A percentile compares a stretch with the other conserved stretches of the same genome.
These are phyloP conservation scores for Paecilomyces niveus DNA, from an alignment of 2,329 filamentous ascomycete species.

Conservation along the genomic window DNA sequence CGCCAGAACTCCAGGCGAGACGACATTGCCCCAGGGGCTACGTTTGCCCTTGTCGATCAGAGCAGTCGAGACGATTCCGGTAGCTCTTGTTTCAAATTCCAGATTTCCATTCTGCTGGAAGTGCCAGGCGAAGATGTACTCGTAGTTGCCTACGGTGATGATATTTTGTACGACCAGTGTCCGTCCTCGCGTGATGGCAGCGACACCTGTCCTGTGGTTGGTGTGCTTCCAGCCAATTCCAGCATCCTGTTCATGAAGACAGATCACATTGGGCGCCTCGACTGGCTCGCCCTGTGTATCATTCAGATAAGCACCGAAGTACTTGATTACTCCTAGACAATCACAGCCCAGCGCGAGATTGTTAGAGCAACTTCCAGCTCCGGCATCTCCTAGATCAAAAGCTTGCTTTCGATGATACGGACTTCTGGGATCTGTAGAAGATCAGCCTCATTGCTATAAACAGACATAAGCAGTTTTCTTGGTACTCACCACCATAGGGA, in stretches of 20 bases:
- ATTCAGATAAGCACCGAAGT: constrained; percentile 49
- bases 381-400: constrained; percentile 62
- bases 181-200: constrained; percentile 54
- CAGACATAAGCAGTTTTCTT: too few species aligned
- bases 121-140: constrained; percentile 60
- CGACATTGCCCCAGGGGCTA: constrained; percentile 53
- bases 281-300: constrained; percentile 46
- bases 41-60: constrained; percentile 53
- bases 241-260: constrained; percentile 62
- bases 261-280: constrained; percentile 54
- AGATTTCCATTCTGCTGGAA: constrained; percentile 59
- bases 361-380: constrained; percentile 56
- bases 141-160: constrained; percentile 64
- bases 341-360: constrained; percentile 62
- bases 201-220: constrained; percentile 57
- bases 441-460: not conserved
- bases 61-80: constrained; percentile 58
- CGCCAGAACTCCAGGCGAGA: constrained; percentile 57
- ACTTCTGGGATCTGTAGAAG: constrained; percentile 45
- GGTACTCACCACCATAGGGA: constrained; percentile 6
- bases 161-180: constrained; percentile 62
- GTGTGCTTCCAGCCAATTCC: constrained; percentile 67
- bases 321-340: constrained; percentile 59
- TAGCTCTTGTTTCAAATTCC: constrained; percentile 56
- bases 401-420: constrained; percentile 62